Conservation (phyloP, 23 red algal species). For the Gracilaria vermiculophylla region DNA sequence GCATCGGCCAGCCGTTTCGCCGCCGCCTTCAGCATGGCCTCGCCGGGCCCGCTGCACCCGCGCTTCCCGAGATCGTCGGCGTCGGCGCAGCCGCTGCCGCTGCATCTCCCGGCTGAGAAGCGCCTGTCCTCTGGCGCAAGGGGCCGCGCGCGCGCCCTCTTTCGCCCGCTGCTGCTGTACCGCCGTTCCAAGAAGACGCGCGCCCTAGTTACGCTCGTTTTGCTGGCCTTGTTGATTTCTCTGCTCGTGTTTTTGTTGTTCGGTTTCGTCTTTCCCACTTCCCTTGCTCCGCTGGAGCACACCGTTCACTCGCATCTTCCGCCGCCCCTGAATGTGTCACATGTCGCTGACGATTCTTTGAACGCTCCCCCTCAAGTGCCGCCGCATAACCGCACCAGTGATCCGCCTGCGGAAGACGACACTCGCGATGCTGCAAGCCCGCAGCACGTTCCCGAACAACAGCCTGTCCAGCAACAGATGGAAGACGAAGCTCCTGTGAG, state of each 20-base stretch:
- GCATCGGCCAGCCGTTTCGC: not conserved
- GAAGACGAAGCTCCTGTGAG: not conserved
- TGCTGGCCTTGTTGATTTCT: not conserved
- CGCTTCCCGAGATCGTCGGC: not conserved
- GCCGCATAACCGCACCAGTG: not conserved
- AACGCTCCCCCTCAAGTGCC: too few species aligned
- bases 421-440: not conserved
- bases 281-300: not conserved
- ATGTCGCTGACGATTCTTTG: not conserved
- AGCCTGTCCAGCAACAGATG: not conserved
- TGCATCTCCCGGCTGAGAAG: not conserved
- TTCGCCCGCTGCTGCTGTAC: not conserved
- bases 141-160: not conserved
- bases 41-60: not conserved
- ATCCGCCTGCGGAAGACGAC: not conserved
- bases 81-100: not conserved
- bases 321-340: not conserved
- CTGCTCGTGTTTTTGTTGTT: not conserved
- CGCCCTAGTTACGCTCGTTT: not conserved
- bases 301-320: not conserved
- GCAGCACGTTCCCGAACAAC: not conserved
- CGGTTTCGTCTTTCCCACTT: not conserved
- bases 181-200: conserved; percentile 12
- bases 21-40: not conserved
- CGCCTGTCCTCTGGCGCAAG: not conserved